A percentile compares a stretch with the other conserved stretches of the same genome.
Evolutionary conservation across 164 flowering plant genomes (phyloP).

Genomic region (Berberis vulgaris): DNA sequence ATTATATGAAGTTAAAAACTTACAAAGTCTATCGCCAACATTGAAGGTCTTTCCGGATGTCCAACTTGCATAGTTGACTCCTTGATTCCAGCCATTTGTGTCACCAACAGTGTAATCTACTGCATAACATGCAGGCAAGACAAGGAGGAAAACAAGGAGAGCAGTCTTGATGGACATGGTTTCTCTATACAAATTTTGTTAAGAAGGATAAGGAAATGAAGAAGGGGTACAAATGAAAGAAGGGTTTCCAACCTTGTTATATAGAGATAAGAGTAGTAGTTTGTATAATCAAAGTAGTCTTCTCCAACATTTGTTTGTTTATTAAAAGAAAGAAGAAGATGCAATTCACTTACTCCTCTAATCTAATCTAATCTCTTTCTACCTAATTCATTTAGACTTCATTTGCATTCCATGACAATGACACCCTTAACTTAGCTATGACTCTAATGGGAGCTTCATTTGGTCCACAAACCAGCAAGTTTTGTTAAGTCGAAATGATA

Average conservation of each 20-base stretch:
- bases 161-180: conserved; percentile 12
- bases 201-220: no score
- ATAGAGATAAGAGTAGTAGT: no score
- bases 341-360: background rate
- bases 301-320: background rate
- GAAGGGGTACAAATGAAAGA: no score
- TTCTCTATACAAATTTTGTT: no score
- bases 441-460: no score
- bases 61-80: conserved; percentile 54
- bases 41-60: conserved; percentile 6
- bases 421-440: no score
- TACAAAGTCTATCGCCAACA: conserved; percentile 63
- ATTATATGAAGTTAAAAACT: conserved; percentile 3
- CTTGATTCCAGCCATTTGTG: conserved; percentile 53
- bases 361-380: background rate
- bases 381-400: conserved; percentile 7
- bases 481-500: no score
- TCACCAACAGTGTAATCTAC: conserved; percentile 38
- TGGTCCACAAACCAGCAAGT: no score
- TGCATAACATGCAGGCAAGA: conserved; percentile 10
- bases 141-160: conserved; percentile 9
- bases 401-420: background rate
- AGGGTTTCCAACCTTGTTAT: background rate
- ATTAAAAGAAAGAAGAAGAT: conserved; percentile 1
- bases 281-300: no score